Conservation (phyloP, 768 basidiomycete genomes). For the Tulasnella calospora region DNA sequence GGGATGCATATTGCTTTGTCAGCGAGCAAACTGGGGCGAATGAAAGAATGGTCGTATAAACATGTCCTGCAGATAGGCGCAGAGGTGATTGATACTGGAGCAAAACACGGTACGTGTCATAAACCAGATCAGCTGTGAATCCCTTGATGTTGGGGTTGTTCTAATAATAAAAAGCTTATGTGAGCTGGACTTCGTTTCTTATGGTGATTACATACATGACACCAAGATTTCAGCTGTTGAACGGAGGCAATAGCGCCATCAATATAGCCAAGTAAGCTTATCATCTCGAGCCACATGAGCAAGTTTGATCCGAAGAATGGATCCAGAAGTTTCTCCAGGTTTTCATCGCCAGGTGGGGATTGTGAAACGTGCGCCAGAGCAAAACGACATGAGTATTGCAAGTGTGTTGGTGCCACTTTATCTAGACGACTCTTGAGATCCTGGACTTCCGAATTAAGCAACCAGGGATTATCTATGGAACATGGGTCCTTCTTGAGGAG, state of each 20-base stretch:
- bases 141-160: neutral
- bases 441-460: neutral
- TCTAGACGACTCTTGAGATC: neutral
- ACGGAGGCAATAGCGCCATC: neutral
- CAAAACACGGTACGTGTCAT: neutral
- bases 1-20: neutral
- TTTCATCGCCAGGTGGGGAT: neutral
- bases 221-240: neutral
- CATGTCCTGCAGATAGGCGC: neutral
- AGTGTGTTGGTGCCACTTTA: neutral
- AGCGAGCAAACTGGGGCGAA: neutral
- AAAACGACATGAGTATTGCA: neutral
- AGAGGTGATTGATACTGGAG: neutral
- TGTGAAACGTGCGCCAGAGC: neutral
- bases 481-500: neutral
- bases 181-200: neutral
- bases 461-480: neutral
- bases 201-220: neutral
- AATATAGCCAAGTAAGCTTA: neutral
- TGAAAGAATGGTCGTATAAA: neutral
- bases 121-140: neutral
- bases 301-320: neutral
- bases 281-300: neutral
- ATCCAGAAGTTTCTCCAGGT: neutral
- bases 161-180: neutral